A percentile compares a stretch with the other conserved stretches of the same genome.
Conservation (phyloP, 495 filamentous ascomycete species). For the Podospora bellae-mahoneyi region DNA sequence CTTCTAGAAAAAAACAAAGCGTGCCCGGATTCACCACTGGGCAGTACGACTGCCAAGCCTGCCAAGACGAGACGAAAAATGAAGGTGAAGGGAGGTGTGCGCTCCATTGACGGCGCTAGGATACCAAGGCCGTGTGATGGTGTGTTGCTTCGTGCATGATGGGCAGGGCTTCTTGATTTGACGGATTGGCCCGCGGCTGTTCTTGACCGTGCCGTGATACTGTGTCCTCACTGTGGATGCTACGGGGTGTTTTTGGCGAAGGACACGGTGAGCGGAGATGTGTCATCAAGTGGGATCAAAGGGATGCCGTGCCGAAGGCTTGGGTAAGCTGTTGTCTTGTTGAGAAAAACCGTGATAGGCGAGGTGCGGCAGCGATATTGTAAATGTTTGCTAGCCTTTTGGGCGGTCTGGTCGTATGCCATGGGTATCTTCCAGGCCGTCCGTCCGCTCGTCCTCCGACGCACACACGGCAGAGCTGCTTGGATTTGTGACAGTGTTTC, state of each 20-base stretch:
- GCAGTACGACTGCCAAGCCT: conserved; percentile 24
- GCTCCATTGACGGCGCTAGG: conserved; percentile 28
- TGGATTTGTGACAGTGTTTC: background rate
- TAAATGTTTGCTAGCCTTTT: conserved; percentile 23
- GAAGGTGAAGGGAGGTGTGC: conserved; percentile 34
- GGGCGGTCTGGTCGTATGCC: conserved; percentile 5
- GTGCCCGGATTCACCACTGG: conserved; percentile 21
- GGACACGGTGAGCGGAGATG: conserved; percentile 15
- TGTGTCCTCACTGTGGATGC: conserved; percentile 13
- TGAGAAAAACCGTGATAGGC: background rate
- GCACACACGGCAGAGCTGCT: background rate
- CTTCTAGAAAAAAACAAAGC: conserved; percentile 34
- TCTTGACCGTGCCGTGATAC: conserved; percentile 14
- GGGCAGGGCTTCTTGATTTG: conserved; percentile 21
- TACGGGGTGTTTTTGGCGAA: conserved; percentile 4
- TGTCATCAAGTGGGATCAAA: conserved; percentile 4
- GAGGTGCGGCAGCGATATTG: background rate
- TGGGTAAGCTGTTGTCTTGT: background rate
- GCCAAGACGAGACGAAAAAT: conserved; percentile 23
- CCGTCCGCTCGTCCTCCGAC: background rate
- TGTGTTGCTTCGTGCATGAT: conserved; percentile 23
- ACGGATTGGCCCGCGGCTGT: conserved; percentile 36
- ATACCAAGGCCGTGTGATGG: conserved; percentile 25
- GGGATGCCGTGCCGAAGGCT: conserved; percentile 1
- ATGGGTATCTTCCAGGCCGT: background rate